Base-by-base conservation (phyloP, 768 basidiomycete species). In the Leccinum subgranulosum region DNA sequence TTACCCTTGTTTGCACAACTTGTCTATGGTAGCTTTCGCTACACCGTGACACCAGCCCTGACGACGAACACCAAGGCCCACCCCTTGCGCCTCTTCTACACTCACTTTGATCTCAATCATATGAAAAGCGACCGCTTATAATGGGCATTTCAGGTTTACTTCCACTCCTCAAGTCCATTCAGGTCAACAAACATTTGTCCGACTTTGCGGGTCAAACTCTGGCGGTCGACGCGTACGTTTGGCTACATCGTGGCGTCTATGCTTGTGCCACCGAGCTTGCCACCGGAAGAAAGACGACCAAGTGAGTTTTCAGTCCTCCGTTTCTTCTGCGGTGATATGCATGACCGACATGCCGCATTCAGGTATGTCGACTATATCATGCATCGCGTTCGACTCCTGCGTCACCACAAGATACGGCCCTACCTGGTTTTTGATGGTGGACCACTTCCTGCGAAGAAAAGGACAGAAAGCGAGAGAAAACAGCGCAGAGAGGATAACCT, bases 351-450 rank as follows among this genome's bases (percentile, higher is more conserved):
- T 41, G 8, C 43, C 47, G 27, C 19, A 45, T 56, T 28, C 52
- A 96, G 95, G 76, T 98, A 97, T 79, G 93, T 98, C 58, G 88
- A 96, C 70, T 99, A 96, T 75, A 88, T 88, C 39, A 96, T 98
- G 94, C 86, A 92, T 63, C 85, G 90, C 31, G 86, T 98, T 46
- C 84, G 94, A 28, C 82, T 98, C 54, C 75, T 99, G 51, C 83
- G 85, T 59, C 86, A 98, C 73, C 81, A 92, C 70, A 84, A 84
- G 23, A 90, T 98, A 58, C 81, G 81, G 51, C 96, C 97, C 1
- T 94, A 90, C 70, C 77, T 99, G 25, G 97, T 99, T 17, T 96
- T 99, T 65, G 97, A 98, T 68, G 97, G 97, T 15, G 96, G 96
- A 0, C 91, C 90, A 10, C 82, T 99, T 29, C 94, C 94, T 8